Base-by-base conservation (phyloP, 805 yeast genomes). In the Ogataea parapolymorpha region DNA sequence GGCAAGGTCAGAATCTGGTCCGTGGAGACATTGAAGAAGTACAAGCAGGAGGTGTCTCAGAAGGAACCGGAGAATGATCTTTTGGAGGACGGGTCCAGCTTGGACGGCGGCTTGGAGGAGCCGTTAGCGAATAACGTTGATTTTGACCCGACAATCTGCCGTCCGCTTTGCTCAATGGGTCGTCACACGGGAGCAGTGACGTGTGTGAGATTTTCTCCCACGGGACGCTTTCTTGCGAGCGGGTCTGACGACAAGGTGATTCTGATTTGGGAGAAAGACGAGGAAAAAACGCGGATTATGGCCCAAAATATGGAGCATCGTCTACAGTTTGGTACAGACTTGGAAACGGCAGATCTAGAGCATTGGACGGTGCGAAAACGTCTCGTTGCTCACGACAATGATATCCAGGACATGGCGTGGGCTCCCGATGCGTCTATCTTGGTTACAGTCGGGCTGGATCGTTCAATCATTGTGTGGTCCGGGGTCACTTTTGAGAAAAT, bases 171-270 rank as follows among this genome's bases (percentile, higher is more conserved):
- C 43, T 82, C 93, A 20, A 87, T 93, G 95, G 82, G 93, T 27
- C 75, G 96, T 40, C 99, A 93, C 58, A 88, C 93, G 16, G 99
- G 99, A 36, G 96, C 96, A 2, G 97, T 93, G 4, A 93, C 99
- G 1, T 82, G 88, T 41, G 93, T 93, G 17, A 74, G 90, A 53
- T 93, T 93, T 59, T 85, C 95, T 1, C 97, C 98, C 0, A 85
- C 84, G 54, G 96, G 97, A 0, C 67, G 91, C 35, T 93, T 85
- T 58, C 62, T 93, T 20, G 98, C 98, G 0, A 80, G 93, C 17
- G 99, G 99, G 0, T 87, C 96, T 3, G 99, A 93, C 61, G 99
- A 93, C 60, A 81, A 90, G 50, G 87, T 93, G 35, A 75, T 89
- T 26, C 69, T 93, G 37, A 86, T 93, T 7, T 90, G 98, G 97